Base-by-base conservation (phyloP, 2,329 filamentous ascomycete species). In the Leptographium flavum region DNA sequence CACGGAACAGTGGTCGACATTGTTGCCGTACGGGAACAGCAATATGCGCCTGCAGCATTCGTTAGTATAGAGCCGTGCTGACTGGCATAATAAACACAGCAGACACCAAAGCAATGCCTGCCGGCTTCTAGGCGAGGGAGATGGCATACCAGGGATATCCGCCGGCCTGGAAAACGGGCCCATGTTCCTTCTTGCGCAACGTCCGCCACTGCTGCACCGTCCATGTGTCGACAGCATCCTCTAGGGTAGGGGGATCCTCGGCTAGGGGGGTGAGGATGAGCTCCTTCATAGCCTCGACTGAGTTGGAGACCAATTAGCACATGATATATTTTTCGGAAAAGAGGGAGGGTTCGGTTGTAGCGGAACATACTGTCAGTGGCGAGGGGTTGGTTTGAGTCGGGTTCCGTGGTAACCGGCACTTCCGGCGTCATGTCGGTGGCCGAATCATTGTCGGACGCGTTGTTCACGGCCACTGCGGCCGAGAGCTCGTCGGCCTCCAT, bases 21-120 rank as follows among this genome's bases (percentile, higher is more conserved):
- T 90, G 61, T 98, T 98, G 43, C 92, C 92, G 51, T 81, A 87
- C 0, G 92, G 90, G 58, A 98, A 98, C 60, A 98, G 87, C 14
- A 98, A 74, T 55, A 96, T 82, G 56, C 90, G 83, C 92, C 83
- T 88, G 51, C 21, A 39, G 28, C 19, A 47, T 42, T 17, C 30
- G 30, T 13, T 31, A 40, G 31, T 19, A 28, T 32, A 11, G 11
- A 13, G 19, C 6, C 19, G 5, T 25, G 19, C 13, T 8, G 13
- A 21, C 10, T 23, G 39, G 11, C 17, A 15, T n/a, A 11, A 13
- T 22, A 15, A n/a, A n/a, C n/a, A n/a, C n/a, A n/a, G n/a, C n/a
- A n/a, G n/a, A n/a, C n/a, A n/a, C n/a, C n/a, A n/a, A n/a, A n/a
- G n/a, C n/a, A n/a, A n/a, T n/a, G n/a, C n/a, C n/a, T n/a, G n/a